These are phyloP conservation scores for Setomelanomma holmii DNA, from an alignment of 2,329 filamentous ascomycete genomes.

Conservation along the genomic window DNA sequence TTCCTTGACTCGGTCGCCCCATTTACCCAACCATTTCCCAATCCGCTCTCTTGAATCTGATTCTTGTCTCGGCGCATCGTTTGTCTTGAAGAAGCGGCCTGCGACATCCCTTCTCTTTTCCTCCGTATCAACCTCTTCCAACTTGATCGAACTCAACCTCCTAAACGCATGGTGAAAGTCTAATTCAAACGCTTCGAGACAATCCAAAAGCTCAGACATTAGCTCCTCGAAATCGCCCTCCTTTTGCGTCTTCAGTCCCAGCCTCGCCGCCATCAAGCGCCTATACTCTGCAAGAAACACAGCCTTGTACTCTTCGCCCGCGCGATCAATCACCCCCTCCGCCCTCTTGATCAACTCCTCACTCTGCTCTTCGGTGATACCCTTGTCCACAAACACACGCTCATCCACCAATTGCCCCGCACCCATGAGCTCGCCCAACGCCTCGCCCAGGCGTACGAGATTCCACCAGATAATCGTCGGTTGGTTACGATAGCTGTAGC, in stretches of 20 bases:
- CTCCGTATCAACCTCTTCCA: slow-evolving; percentile 70
- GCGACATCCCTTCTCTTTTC: slow-evolving; percentile 70
- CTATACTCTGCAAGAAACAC: slow-evolving; percentile 92
- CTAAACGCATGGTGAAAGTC: slow-evolving; percentile 97
- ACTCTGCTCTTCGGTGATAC: slow-evolving; percentile 73
- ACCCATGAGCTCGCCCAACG: slow-evolving; percentile 86
- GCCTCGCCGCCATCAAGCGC: slow-evolving; percentile 76
- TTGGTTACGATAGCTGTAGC: slow-evolving; percentile 93
- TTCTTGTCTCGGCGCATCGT: slow-evolving; percentile 63
- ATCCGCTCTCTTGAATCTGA: slow-evolving; percentile 71
- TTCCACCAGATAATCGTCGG: slow-evolving; percentile 99
- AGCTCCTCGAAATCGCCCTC: slow-evolving; percentile 79
- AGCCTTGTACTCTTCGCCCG: slow-evolving; percentile 86
- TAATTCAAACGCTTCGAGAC: slow-evolving; percentile 79
- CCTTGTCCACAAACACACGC: slow-evolving; percentile 72
- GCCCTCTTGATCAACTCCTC: slow-evolving; percentile 77
- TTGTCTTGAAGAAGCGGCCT: slow-evolving; percentile 78
- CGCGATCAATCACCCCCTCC: slow-evolving; percentile 80
- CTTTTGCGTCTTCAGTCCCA: slow-evolving; percentile 75
- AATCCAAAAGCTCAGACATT: slow-evolving; percentile 83
- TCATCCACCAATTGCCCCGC: slow-evolving; percentile 76
- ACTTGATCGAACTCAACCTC: slow-evolving; percentile 69
- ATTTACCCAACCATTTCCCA: slow-evolving; percentile 80
- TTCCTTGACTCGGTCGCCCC: slow-evolving; percentile 73
- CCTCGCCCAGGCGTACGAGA: slow-evolving; percentile 86